phyloP scores from a whole-genome alignment of 306 rosid genomes.

The Potentilla sterilis region DNA sequence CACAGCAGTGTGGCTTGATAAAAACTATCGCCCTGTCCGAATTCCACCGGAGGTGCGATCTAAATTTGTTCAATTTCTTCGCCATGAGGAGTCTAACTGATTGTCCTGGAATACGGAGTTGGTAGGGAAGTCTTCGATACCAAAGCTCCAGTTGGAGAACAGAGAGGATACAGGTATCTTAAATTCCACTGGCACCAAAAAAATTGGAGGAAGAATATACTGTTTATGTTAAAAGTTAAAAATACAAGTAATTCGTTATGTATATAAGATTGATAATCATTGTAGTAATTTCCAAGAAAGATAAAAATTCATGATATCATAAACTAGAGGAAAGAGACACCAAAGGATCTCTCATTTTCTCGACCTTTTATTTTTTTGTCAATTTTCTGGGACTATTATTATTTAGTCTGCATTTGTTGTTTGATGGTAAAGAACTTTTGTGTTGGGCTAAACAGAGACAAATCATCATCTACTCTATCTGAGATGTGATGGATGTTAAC shows the following conservation, averaged over 20 bases:
- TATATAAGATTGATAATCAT: neutral
- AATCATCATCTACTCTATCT: neutral
- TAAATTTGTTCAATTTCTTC: constrained; percentile 49
- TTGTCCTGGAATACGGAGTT: constrained; percentile 17
- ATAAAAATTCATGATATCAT: neutral
- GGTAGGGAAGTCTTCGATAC: constrained; percentile 4
- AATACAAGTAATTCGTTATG: neutral
- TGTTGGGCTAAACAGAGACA: neutral
- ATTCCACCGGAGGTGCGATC: constrained; percentile 69
- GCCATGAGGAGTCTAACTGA: constrained; percentile 39
- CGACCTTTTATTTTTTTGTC: neutral
- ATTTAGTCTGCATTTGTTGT: neutral
- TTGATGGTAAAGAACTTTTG: neutral
- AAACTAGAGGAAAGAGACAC: neutral
- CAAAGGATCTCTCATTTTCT: neutral
- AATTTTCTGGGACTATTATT: neutral
- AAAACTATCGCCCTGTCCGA: constrained; percentile 66
- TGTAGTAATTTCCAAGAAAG: neutral
- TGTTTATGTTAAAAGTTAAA: neutral
- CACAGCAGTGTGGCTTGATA: constrained; percentile 81
- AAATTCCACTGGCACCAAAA: neutral
- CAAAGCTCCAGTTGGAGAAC: constrained; percentile 9
- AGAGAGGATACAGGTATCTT: constrained; percentile 8
- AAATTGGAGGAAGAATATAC: neutral
- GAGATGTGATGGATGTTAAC: neutral